Percentiles rank a stretch among this genome's conserved stretches.
Conservation (phyloP, 768 basidiomycete species). For the Boletus insuetus region DNA sequence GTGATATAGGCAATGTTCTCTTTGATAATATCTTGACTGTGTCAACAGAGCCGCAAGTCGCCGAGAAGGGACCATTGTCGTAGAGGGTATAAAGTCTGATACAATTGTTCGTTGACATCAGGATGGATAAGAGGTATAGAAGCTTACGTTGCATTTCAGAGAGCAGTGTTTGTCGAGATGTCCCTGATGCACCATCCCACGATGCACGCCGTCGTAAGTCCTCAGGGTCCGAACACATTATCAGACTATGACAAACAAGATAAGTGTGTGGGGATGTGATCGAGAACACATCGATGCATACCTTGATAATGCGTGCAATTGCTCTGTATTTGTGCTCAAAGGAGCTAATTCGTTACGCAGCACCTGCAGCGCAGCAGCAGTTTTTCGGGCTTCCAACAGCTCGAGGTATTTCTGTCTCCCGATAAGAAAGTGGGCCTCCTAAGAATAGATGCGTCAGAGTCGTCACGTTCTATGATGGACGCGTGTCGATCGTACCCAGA, state of each 20-base stretch:
- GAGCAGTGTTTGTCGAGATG: conserved; percentile 75
- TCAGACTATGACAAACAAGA: conserved; percentile 49
- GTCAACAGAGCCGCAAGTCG: conserved; percentile 82
- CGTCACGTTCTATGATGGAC: conserved; percentile 5
- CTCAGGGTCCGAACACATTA: conserved; percentile 88
- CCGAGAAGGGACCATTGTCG: conserved; percentile 89
- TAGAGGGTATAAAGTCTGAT: conserved; percentile 83
- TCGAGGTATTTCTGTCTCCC: conserved; percentile 97
- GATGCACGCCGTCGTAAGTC: conserved; percentile 77
- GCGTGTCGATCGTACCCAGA: conserved; percentile 53
- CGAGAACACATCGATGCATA: conserved; percentile 32
- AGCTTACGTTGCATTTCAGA: conserved; percentile 75
- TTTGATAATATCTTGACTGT: conserved; percentile 82
- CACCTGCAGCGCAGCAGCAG: conserved; percentile 78
- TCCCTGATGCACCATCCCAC: conserved; percentile 88
- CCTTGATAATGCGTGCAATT: conserved; percentile 88
- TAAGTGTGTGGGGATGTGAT: conserved; percentile 14
- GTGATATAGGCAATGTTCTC: conserved; percentile 82
- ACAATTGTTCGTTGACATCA: neutral
- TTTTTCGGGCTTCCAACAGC: conserved; percentile 76
- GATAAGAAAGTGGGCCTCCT: conserved; percentile 87
- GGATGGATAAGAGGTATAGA: neutral
- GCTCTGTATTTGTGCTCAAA: conserved; percentile 72
- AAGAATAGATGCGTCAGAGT: conserved; percentile 22
- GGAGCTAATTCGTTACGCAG: conserved; percentile 88